Conservation (phyloP, 371 early-diverging fungal species). For the Conidiobolus incongruus region DNA sequence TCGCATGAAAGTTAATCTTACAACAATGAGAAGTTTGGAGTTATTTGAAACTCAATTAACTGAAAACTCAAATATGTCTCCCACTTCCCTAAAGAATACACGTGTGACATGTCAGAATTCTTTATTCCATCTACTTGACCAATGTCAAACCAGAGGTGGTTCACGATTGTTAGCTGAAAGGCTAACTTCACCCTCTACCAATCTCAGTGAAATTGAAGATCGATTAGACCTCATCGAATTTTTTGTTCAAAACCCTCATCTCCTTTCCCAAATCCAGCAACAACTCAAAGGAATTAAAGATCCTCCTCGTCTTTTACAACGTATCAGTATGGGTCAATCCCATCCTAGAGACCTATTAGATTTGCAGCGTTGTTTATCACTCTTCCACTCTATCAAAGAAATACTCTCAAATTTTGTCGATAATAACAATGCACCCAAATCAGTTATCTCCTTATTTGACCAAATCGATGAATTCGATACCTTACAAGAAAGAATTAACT, state of each 20-base stretch:
- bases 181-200: constrained; percentile 40
- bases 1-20: constrained; percentile 29
- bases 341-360: constrained; percentile 38
- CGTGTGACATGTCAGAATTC: not conserved
- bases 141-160: constrained; percentile 60
- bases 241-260: constrained; percentile 20
- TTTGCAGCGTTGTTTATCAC: constrained; percentile 10
- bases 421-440: not conserved
- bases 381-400: constrained; percentile 12
- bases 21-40: constrained; percentile 30
- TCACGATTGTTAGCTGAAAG: constrained; percentile 43
- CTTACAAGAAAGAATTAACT: no score
- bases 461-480: no score
- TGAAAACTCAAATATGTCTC: no score
- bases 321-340: constrained; percentile 33
- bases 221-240: constrained; percentile 46
- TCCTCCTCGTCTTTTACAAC: constrained; percentile 41
- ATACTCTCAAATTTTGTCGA: constrained; percentile 6
- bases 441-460: no score
- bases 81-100: no score
- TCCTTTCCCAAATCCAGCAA: constrained; percentile 21
- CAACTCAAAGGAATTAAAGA: constrained; percentile 31
- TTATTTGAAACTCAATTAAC: constrained; percentile 14
- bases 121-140: constrained; percentile 36
- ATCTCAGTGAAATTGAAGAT: constrained; percentile 20